Evolutionary conservation across 306 rosid species (phyloP).

Genomic region (Cucurbita ficifolia): DNA sequence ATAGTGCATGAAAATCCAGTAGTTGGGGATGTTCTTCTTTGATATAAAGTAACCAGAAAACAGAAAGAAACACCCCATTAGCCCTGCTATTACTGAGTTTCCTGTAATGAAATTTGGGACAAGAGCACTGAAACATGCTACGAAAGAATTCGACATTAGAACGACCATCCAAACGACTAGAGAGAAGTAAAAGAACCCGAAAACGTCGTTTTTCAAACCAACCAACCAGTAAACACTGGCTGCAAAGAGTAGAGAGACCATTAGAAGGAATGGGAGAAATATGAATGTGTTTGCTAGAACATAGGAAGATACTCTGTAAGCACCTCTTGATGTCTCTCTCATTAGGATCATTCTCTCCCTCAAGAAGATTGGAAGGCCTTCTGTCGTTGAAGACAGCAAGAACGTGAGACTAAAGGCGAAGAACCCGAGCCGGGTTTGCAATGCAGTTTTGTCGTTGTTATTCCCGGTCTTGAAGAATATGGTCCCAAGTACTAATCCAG

Average conservation of each 20-base stretch:
- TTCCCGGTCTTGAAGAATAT: slow-evolving; percentile 30
- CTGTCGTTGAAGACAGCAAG: slow-evolving; percentile 42
- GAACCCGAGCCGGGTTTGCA: slow-evolving; percentile 36
- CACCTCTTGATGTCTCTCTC: slow-evolving; percentile 41
- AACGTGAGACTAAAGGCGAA: slow-evolving; percentile 52
- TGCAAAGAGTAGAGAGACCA: slow-evolving; percentile 26
- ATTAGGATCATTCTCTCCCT: slow-evolving; percentile 31
- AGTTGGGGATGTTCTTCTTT: slow-evolving; percentile 59
- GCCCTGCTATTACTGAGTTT: slow-evolving; percentile 65
- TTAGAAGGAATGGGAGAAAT: slow-evolving; percentile 37
- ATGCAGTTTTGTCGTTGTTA: slow-evolving; percentile 10
- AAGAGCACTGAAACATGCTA: slow-evolving; percentile 85
- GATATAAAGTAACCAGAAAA: slow-evolving; percentile 91
- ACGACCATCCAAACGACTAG: slow-evolving; percentile 43
- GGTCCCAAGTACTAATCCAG: slow-evolving; percentile 35
- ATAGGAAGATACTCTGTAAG: slow-evolving; percentile 39
- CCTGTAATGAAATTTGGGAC: slow-evolving; percentile 95
- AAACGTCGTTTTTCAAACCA: slow-evolving; percentile 21
- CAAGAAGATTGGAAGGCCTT: slow-evolving; percentile 46
- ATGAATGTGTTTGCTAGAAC: slow-evolving; percentile 31
- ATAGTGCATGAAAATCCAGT: slow-evolving; percentile 93
- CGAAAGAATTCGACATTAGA: slow-evolving; percentile 67
- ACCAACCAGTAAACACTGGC: slow-evolving; percentile 37
- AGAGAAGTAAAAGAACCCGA: slow-evolving; percentile 34
- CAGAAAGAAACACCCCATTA: slow-evolving; percentile 94